These are phyloP conservation scores for Bullera alba DNA, from an alignment of 768 basidiomycete genomes.

Conservation along the genomic window DNA sequence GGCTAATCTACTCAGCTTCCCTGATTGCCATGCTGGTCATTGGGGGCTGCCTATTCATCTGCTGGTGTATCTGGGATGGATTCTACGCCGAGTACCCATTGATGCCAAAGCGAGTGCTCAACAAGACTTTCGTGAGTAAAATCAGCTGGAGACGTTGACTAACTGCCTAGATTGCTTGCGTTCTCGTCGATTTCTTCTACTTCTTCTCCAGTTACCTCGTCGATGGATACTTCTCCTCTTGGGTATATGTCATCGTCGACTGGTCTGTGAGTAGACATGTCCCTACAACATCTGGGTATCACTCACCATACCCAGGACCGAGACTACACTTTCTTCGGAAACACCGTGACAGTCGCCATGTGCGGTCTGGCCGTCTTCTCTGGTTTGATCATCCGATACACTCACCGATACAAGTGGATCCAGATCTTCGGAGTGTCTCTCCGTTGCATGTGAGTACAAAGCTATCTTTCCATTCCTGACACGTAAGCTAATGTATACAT, in stretches of 20 bases:
- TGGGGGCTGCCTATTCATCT: conserved; percentile 49
- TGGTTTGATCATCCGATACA: conserved; percentile 35
- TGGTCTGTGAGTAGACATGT: conserved; percentile 39
- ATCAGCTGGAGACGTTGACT: neutral
- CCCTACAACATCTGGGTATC: conserved; percentile 15
- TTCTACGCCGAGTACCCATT: conserved; percentile 45
- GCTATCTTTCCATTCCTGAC: neutral
- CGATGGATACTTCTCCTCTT: conserved; percentile 24
- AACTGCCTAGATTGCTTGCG: conserved; percentile 14
- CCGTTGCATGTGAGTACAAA: conserved; percentile 8
- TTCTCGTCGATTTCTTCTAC: conserved; percentile 34
- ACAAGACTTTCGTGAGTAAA: conserved; percentile 44
- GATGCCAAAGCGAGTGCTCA: conserved; percentile 46
- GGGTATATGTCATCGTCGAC: conserved; percentile 44
- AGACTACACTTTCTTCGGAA: conserved; percentile 21
- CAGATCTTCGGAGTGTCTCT: conserved; percentile 11
- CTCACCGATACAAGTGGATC: conserved; percentile 44
- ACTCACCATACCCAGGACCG: conserved; percentile 1
- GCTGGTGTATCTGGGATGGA: conserved; percentile 44
- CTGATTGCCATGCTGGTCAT: conserved; percentile 52
- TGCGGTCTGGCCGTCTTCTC: conserved; percentile 43
- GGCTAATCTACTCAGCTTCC: conserved; percentile 7
- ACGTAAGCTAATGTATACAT: neutral
- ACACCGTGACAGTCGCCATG: conserved; percentile 23
- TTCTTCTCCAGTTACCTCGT: conserved; percentile 26